phyloP scores from a whole-genome alignment of 805 yeast genomes.

The Metschnikowia gelsemii region DNA sequence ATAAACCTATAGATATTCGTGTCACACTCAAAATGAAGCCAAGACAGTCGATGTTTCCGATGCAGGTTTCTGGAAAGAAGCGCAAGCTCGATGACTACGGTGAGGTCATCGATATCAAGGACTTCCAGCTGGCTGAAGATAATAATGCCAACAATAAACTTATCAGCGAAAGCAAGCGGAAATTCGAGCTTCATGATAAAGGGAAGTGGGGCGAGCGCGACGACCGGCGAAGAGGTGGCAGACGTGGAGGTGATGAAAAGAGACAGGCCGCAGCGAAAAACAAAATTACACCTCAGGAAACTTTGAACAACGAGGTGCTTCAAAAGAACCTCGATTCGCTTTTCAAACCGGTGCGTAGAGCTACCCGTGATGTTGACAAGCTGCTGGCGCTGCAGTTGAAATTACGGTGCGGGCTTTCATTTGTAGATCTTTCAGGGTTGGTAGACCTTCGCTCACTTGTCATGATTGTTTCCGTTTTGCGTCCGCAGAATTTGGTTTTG shows the following conservation, averaged over 20 bases:
- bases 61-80: slow-evolving; percentile 45
- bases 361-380: slow-evolving; percentile 20
- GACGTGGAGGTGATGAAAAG: slow-evolving; percentile 16
- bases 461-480: slow-evolving; percentile 72
- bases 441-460: slow-evolving; percentile 81
- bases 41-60: slow-evolving; percentile 76
- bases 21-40: slow-evolving; percentile 44
- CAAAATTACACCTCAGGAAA: slow-evolving; percentile 44
- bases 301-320: slow-evolving; percentile 40
- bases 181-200: slow-evolving; percentile 34
- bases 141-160: slow-evolving; percentile 41
- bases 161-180: slow-evolving; percentile 38
- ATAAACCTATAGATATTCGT: slow-evolving; percentile 55
- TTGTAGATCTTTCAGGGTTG: slow-evolving; percentile 77
- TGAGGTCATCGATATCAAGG: slow-evolving; percentile 62
- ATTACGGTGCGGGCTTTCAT: slow-evolving; percentile 70
- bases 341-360: slow-evolving; percentile 50
- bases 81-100: slow-evolving; percentile 86
- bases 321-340: slow-evolving; percentile 48
- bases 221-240: slow-evolving; percentile 10
- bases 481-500: slow-evolving; percentile 71
- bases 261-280: slow-evolving; percentile 16
- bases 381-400: slow-evolving; percentile 30
- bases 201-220: slow-evolving; percentile 29
- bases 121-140: slow-evolving; percentile 54